Evolutionary conservation across 257 asterid genomes (phyloP), one percentile per base, ranked within the genome.

Genomic region (Salvia hispanica): DNA sequence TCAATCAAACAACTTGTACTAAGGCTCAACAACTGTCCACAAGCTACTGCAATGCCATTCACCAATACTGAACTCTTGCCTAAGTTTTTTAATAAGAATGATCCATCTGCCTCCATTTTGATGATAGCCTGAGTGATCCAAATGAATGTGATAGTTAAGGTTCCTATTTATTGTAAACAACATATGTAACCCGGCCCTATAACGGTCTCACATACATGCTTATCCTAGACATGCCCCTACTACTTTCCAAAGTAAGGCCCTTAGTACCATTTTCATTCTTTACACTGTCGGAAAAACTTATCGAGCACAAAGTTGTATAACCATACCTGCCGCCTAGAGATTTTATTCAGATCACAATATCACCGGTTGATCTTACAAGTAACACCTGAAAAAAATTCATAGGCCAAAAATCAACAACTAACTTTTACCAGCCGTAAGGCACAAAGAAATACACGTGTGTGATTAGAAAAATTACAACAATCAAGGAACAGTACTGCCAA

Each of bases 351-450:
- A 82, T 94, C 97, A 79, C 85, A 70, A 75, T 62, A 74, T 88
- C 99, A 66, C 87, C 96, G 1, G 99, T 91, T 25, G 99, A 85
- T 83, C 99, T 91, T 81, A 97, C 99, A 62, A 94, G 92, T 63
- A 85, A 67, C 67, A 91, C 92, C 99, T 94, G 76, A 70, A 75
- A 78, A 67, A 37, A 9, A 0, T 33, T 62, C 61, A 69, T 25
- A 6, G 56, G 55, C 31, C 63, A 71, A 61, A 58, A 36, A 70
- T 47, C 40, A 64, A 12, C 52, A 21, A 62, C 51, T 9, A 48
- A 72, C 15, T 34, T 16, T 36, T 34, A n/a, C 62, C 25, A 40
- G 37, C 51, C 7, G 42, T 52, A 60, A 39, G 28, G 39, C 13
- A 31, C n/a, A 15, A n/a, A 50, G 9, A 61, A 6, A 44, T 8